Evolutionary conservation across 129 eudicot species (phyloP), one percentile per base, ranked within the genome.

Genomic region (Scalesia atractyloides): DNA sequence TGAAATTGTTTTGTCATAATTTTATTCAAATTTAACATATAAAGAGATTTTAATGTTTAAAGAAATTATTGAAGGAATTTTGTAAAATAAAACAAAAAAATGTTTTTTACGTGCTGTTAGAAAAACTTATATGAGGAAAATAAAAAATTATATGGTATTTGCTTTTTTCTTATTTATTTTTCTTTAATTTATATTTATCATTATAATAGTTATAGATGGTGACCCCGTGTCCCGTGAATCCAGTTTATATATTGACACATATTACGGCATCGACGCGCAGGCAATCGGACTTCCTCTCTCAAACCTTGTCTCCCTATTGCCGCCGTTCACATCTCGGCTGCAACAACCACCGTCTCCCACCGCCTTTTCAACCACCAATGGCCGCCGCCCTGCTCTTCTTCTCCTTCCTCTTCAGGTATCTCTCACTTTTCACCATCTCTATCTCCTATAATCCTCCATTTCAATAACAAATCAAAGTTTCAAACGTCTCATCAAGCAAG

Each of bases 311-410:
- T 16, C 47, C 54, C 58, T 22, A 75, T 79, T 66, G 83, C 83
- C 83, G 83, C 79, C 79, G 74, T 72, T 73, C 62, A 48, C 54
- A 53, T 79, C 73, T 64, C 5, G 78, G 78, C 82, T 74, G 83
- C 78, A 17, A 56, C 78, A 17, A 56, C 69, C 75, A 30, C 47
- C 54, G 1, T 37, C 67, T 48, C 66, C 68, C 50, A 41, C 66
- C 68, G 47, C 10, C 74, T 16, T 73, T 30, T 5, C 22, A 68
- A 20, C 24, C 37, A 54, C 59, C 59, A 9, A 70, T 72, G 73
- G 73, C 79, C 76, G 73, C 69, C 15, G 34, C 84, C 57, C 81
- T 67, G 76, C 82, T 83, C 72, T 68, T 63, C 77, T 41, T 73
- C 80, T 68, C 57, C 80, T 63, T 41, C 54, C 33, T 69, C 48